Base-by-base conservation (phyloP, 192 early-diverging fungal species). In the Coemansia sp. region DNA sequence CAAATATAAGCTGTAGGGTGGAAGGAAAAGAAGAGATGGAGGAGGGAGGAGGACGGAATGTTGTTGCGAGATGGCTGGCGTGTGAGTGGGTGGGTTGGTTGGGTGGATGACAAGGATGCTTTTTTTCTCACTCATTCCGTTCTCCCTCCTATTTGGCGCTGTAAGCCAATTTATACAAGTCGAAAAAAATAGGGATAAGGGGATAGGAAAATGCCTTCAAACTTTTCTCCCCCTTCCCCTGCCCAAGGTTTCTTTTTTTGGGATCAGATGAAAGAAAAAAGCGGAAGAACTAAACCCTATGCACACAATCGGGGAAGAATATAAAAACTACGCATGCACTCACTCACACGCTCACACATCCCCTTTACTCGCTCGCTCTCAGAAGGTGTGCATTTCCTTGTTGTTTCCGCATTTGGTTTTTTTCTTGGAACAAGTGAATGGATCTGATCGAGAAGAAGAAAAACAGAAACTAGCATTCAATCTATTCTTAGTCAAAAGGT, bases 231-330 rank as follows among this genome's bases (percentile, higher is more conserved):
- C n/a, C n/a, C n/a, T n/a, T n/a, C n/a, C n/a, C 33, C 33, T 9
- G 33, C 53, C 53, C 33, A 56, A 55, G 19, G 33, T 34, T 34
- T 34, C n/a, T n/a, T n/a, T n/a, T n/a, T n/a, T n/a, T n/a, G n/a
- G n/a, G 9, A 9, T 34, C 33, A 9, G 33, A 34, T 6, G 33
- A 34, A 34, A 34, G 9, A 34, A 47, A 47, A 40, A 47, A 11
- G 20, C 1, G 44, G 14, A 27, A 23, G 14, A 23, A 23, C 5
- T 13, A 23, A 47, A 6, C 44, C 44, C 22, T 23, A 6, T 23
- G 44, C 44, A 23, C 19, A 47, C 44, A 47, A 47, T 47, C 44
- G 44, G 41, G n/a, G 41, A 44, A 44, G n/a, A 10, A 19, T 6
- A 17, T 6, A 3, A 17, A 44, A 44, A 44, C 3, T 14, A 44